A percentile compares a stretch with the other conserved stretches of the same genome.
Evolutionary conservation across 345 rosid species (phyloP).

Genomic region (Gynandropsis gynandra): DNA sequence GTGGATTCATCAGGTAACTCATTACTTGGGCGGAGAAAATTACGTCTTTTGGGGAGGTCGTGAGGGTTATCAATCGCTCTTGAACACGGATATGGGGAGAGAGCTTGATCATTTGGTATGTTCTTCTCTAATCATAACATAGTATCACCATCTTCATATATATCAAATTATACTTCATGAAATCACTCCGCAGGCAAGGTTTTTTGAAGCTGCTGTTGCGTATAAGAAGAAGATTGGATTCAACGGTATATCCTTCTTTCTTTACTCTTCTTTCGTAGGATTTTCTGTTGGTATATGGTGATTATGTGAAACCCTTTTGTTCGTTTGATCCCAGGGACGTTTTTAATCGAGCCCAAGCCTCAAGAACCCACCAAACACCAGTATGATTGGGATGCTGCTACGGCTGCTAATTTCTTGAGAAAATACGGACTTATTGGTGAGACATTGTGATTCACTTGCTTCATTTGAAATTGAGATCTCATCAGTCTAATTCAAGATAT

Average conservation of each 20-base stretch:
- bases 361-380: slow-evolving; percentile 98
- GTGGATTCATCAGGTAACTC: slow-evolving; percentile 50
- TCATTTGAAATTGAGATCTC: background rate
- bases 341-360: slow-evolving; percentile 94
- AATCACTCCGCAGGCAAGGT: slow-evolving; percentile 48
- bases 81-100: slow-evolving; percentile 94
- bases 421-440: slow-evolving; percentile 75
- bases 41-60: slow-evolving; percentile 99
- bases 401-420: slow-evolving; percentile 71
- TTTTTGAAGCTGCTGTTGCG: slow-evolving; percentile 75
- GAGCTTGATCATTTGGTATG: slow-evolving; percentile 84
- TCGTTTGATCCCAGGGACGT: slow-evolving; percentile 50
- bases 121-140: background rate
- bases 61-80: slow-evolving; percentile 89
- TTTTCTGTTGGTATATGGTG: background rate
- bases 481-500: background rate
- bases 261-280: background rate
- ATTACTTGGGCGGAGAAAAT: slow-evolving; percentile 95
- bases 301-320: background rate
- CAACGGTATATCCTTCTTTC: slow-evolving; percentile 42
- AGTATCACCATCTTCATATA: background rate
- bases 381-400: slow-evolving; percentile 99
- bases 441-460: background rate
- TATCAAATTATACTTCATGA: background rate
- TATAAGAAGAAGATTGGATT: slow-evolving; percentile 97